Evolutionary conservation across 202 grass and related monocot species (phyloP).

Genomic region (Zoysia matrella): DNA sequence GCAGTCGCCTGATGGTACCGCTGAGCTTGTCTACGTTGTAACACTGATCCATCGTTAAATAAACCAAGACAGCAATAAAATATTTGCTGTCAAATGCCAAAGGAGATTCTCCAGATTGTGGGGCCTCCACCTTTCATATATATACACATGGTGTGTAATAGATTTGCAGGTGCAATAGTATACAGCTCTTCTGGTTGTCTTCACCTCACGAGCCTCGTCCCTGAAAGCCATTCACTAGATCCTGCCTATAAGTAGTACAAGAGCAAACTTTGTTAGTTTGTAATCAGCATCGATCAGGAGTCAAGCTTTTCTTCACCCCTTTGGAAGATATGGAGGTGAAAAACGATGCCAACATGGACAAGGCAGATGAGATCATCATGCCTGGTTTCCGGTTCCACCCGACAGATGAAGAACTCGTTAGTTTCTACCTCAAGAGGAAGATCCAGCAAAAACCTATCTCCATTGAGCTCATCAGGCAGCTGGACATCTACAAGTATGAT

Average conservation of each 20-base stretch:
- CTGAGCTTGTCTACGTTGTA: conserved; percentile 42
- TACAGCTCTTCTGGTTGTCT: conserved; percentile 39
- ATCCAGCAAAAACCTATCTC: too few relatives aligned
- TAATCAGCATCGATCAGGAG: conserved; percentile 36
- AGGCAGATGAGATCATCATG: conserved; percentile 63
- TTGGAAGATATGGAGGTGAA: conserved; percentile 50
- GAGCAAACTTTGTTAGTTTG: conserved; percentile 33
- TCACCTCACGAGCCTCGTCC: conserved; percentile 47
- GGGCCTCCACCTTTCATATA: conserved; percentile 38
- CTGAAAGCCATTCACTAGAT: neutral
- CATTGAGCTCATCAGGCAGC: too few relatives aligned
- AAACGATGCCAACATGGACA: conserved; percentile 53
- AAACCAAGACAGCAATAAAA: conserved; percentile 43
- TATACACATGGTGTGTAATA: conserved; percentile 46
- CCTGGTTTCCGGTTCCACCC: neutral
- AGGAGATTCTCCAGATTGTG: conserved; percentile 33
- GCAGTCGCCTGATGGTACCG: conserved; percentile 27
- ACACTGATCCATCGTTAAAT: conserved; percentile 58
- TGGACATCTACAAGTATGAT: too few relatives aligned
- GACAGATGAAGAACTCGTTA: too few relatives aligned
- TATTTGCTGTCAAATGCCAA: neutral
- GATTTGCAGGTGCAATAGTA: conserved; percentile 43
- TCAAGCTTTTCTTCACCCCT: neutral
- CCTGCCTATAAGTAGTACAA: conserved; percentile 6
- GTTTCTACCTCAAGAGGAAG: too few relatives aligned